Conservation (phyloP, 2,329 filamentous ascomycete species). For the Exserohilum rostratum region DNA sequence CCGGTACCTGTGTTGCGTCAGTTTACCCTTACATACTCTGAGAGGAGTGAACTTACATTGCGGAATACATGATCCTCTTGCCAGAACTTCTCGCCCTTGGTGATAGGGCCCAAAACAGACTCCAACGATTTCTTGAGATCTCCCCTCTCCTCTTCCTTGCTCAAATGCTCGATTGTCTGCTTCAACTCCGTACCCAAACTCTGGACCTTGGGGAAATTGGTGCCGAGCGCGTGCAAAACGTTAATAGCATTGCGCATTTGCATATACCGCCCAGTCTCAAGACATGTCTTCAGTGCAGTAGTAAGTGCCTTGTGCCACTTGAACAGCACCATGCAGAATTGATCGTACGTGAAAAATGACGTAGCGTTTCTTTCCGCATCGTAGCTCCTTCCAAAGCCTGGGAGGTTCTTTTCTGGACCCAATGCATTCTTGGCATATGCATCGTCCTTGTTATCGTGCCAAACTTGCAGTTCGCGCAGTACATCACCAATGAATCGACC, state of each 20-base stretch:
- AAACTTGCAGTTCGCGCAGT: slow-evolving; percentile 77
- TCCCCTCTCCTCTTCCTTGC: slow-evolving; percentile 66
- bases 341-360: slow-evolving; percentile 78
- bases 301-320: slow-evolving; percentile 89
- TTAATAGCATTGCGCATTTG: slow-evolving; percentile 96
- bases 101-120: slow-evolving; percentile 72
- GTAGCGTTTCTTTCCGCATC: slow-evolving; percentile 73
- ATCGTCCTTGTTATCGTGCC: slow-evolving; percentile 77
- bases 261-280: slow-evolving; percentile 90
- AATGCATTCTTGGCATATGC: slow-evolving; percentile 82
- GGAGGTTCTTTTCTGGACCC: slow-evolving; percentile 67
- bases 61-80: slow-evolving; percentile 77
- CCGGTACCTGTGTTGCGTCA: slow-evolving; percentile 28
- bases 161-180: slow-evolving; percentile 66
- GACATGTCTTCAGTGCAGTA: slow-evolving; percentile 78
- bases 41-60: slow-evolving; percentile 56
- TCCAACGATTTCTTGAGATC: slow-evolving; percentile 77
- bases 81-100: slow-evolving; percentile 71
- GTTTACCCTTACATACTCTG: background rate
- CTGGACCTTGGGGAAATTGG: slow-evolving; percentile 86
- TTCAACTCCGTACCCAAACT: slow-evolving; percentile 79
- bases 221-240: slow-evolving; percentile 78
- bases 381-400: slow-evolving; percentile 79
- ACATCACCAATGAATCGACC: slow-evolving; percentile 87
- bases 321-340: slow-evolving; percentile 83